Percentiles rank a stretch among this genome's conserved stretches.
Conservation (phyloP, 1,284 basidiomycete species). For the Stygiomarasmius scandens region DNA sequence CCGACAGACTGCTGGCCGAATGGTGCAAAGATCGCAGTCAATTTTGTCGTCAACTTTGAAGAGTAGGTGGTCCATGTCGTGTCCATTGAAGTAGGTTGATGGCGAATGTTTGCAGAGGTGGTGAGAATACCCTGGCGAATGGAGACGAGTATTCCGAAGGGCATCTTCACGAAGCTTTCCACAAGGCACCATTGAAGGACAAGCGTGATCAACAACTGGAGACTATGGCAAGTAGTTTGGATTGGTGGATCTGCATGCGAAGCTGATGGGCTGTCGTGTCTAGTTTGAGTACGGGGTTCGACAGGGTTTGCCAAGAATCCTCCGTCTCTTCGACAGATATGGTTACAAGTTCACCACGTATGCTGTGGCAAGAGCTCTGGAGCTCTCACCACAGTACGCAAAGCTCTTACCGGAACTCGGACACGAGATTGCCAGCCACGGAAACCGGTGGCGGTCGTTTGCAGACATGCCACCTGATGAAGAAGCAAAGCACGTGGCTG, state of each 20-base stretch:
- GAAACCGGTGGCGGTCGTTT: constrained; percentile 6
- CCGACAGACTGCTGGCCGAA: constrained; percentile 8
- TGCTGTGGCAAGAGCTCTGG: constrained; percentile 6
- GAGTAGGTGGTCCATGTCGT: neutral
- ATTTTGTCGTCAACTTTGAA: constrained; percentile 11
- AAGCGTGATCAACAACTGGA: constrained; percentile 11
- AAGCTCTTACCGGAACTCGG: constrained; percentile 6
- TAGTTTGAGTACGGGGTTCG: constrained; percentile 11
- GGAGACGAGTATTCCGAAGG: constrained; percentile 9
- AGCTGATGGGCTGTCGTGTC: neutral
- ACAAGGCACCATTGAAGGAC: constrained; percentile 7
- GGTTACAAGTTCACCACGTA: constrained; percentile 9
- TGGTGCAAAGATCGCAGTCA: constrained; percentile 11
- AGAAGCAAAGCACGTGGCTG: constrained; percentile 8
- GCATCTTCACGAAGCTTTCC: constrained; percentile 9
- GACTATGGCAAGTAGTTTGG: constrained; percentile 1
- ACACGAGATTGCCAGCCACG: constrained; percentile 6
- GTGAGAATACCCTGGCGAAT: constrained; percentile 3
- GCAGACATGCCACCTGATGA: constrained; percentile 5
- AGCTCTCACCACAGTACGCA: constrained; percentile 8
- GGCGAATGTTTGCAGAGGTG: neutral
- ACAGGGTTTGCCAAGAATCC: constrained; percentile 6
- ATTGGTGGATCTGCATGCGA: neutral
- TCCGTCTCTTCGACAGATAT: constrained; percentile 9
- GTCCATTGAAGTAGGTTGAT: neutral